These are phyloP conservation scores for Allium sativum DNA, from an alignment of 106 monocot species.

Conservation along the genomic window DNA sequence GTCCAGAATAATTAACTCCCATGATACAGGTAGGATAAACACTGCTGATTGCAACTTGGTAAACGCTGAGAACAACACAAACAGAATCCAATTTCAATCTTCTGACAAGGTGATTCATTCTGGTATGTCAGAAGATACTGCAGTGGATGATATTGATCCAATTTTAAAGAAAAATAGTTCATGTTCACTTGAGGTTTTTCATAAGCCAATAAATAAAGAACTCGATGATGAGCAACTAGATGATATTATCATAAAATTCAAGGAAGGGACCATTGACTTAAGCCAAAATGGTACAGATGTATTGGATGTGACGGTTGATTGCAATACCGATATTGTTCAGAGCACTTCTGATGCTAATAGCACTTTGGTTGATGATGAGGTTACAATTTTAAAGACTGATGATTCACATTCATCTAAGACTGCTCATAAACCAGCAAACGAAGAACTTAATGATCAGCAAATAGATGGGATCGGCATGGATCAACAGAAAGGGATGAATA, in stretches of 20 bases:
- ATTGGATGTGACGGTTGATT: too few relatives aligned
- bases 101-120: not conserved
- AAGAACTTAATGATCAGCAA: not conserved
- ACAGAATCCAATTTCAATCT: not conserved
- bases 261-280: too few relatives aligned
- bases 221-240: too few relatives aligned
- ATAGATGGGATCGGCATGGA: not conserved
- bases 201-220: too few relatives aligned
- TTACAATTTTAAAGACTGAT: not conserved
- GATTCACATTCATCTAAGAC: not conserved
- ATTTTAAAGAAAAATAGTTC: too few relatives aligned
- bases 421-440: not conserved
- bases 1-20: not conserved
- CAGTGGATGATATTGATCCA: too few relatives aligned
- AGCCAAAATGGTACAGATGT: too few relatives aligned
- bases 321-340: too few relatives aligned
- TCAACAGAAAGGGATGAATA: not conserved
- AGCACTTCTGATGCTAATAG: not conserved
- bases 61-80: not conserved
- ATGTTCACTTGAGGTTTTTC: too few relatives aligned
- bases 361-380: not conserved
- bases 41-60: not conserved
- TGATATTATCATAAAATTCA: too few relatives aligned
- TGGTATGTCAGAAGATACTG: too few relatives aligned
- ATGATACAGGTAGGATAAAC: not conserved